Evolutionary conservation across 2,329 filamentous ascomycete species (phyloP).

Genomic region (Chlorencoelia australis): DNA sequence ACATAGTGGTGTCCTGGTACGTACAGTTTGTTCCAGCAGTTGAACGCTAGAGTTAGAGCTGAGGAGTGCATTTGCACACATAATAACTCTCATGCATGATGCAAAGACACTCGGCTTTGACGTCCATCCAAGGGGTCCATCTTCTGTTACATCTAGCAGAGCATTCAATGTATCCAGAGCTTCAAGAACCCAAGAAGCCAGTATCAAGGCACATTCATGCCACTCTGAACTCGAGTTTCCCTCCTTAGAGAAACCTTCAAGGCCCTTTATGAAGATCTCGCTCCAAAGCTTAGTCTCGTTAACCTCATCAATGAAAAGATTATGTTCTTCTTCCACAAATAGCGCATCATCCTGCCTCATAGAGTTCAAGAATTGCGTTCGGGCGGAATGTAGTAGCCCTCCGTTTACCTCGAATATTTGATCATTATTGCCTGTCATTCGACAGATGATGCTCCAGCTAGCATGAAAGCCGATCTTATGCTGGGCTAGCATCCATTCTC

Average conservation of each 20-base stretch:
- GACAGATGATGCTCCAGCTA: constrained; percentile 10
- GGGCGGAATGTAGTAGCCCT: constrained; percentile 25
- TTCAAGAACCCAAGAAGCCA: constrained; percentile 37
- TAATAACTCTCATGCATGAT: constrained; percentile 39
- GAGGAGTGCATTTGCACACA: constrained; percentile 18
- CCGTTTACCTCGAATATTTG: neutral
- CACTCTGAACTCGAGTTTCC: neutral
- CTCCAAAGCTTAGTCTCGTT: constrained; percentile 64
- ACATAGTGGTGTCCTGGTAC: too few species aligned
- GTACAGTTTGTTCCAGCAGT: too few species aligned
- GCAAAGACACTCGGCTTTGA: constrained; percentile 59
- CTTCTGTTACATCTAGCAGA: constrained; percentile 32
- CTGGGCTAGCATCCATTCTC: constrained; percentile 8
- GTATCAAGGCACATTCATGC: neutral
- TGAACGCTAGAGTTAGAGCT: too few species aligned
- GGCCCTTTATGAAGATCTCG: constrained; percentile 30
- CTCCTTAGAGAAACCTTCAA: constrained; percentile 10
- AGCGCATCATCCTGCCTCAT: constrained; percentile 54
- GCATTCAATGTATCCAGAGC: constrained; percentile 8
- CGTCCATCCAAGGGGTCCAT: constrained; percentile 65
- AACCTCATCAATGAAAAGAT: constrained; percentile 81
- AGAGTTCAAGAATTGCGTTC: constrained; percentile 34
- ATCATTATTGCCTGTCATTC: constrained; percentile 14
- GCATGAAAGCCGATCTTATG: constrained; percentile 5
- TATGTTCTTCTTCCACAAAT: constrained; percentile 86